Base-by-base conservation (phyloP, 805 yeast species). In the Candida anglica region DNA sequence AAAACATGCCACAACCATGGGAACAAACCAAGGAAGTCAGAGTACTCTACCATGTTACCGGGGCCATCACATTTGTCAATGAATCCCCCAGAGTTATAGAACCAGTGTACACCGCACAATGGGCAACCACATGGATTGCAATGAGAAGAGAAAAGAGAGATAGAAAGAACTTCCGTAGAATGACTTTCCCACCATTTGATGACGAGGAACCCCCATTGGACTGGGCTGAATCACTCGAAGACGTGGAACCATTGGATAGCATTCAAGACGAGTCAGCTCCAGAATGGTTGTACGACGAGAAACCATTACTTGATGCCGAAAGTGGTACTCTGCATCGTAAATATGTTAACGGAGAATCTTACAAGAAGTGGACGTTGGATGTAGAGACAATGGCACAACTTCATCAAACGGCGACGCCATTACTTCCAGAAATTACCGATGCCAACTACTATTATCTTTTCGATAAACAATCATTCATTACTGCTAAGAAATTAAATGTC, bases 1-100 rank as follows among this genome's bases (percentile, higher is more conserved):
- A 93, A 50, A 88, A 87, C 51, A 91, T 93, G 91, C 99, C 99
- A 0, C 95, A 88, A 53, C 99, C 99, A 1, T 93, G 99, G 99
- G 98, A 93, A 55, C 75, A 77, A 33, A 64, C 73, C 2, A 85
- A 85, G 41, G 94, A 85, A 28, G 98, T 93, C 15, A 78, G 75
- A 38, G 98, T 91, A 5, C 58, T 91, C 27, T 93, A 93, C 54
- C 99, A 93, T 51, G 73, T 74, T 15, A 78, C 93, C 0, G 98
- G 98, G 17, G 97, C 98, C 10, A 82, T 93, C 14, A 87, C 98
- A 0, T 88, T 93, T 67, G 96, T 93, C 15, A 82, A 91, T 54
- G 98, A 93, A 53, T 71, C 75, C 3, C 97, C 98, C 0, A 67
- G 95, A 45, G 98, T 93, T 3, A 82, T 87, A 13, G 95, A 86